Evolutionary conservation across 2,329 filamentous ascomycete genomes (phyloP), one percentile per base, ranked within the genome.

Genomic region (Neophaeococcomyces aloes): DNA sequence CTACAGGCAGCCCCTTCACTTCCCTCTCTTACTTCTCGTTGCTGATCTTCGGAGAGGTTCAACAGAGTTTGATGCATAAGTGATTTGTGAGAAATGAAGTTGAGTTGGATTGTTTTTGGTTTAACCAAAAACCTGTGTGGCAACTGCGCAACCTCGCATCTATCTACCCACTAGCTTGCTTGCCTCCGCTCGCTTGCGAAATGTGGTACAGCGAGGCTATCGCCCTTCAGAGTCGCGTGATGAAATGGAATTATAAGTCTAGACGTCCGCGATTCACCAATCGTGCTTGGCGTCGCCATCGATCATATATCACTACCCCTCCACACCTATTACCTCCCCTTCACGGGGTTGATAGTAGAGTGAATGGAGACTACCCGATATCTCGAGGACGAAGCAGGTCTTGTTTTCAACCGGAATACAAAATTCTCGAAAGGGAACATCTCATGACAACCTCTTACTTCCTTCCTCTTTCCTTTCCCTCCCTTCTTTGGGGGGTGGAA

Each of bases 211-310:
- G 31, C 44, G 29, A 34, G 42, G 33, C 45, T 54, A 54, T 53
- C 52, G 52, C 52, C 48, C 11, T 34, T 47, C 44, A 46, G 51
- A 53, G 53, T 52, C 38, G 53, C 53, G 53, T 54, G 53, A 53
- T 53, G 52, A 52, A 56, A 51, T 53, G 53, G 53, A 56, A 53
- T 48, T 30, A 54, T 54, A 54, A 54, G 46, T 54, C 49, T 35
- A 42, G 39, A 35, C 39, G 8, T 18, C 39, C 30, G 5, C 15
- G 7, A 19, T 21, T n/a, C 15, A n/a, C n/a, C n/a, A 42, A 19
- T 42, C 14, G 35, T 38, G 35, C 17, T 27, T 27, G 23, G 39
- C 27, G 39, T 42, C 39, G 39, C 39, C 21, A 42, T 48, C 51
- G 51, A 53, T 53, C 48, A 51, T 43, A 40, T 47, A 42, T 32